Conservation (phyloP, 2,329 filamentous ascomycete genomes). For the Aspergillus tanneri region DNA sequence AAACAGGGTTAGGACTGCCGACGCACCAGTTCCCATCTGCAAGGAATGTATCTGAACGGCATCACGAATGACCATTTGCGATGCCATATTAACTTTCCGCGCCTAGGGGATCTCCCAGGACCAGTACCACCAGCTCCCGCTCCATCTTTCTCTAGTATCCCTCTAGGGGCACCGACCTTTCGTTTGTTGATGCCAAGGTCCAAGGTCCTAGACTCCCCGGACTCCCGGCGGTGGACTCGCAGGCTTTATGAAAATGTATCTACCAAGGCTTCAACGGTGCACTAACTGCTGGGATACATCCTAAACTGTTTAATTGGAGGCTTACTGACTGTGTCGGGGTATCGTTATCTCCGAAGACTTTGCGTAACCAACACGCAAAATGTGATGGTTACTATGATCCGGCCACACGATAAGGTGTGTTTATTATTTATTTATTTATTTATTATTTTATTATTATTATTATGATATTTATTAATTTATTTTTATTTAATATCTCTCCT, state of each 20-base stretch:
- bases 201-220: slow-evolving; percentile 3
- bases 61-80: slow-evolving; percentile 9
- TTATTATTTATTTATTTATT: neutral
- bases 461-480: neutral
- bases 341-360: slow-evolving; percentile 9
- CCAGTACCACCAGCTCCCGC: neutral
- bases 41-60: slow-evolving; percentile 4
- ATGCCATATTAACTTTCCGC: neutral
- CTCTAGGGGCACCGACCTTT: slow-evolving; percentile 2
- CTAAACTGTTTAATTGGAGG: neutral
- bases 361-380: slow-evolving; percentile 6
- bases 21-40: slow-evolving; percentile 1
- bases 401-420: neutral
- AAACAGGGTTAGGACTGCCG: neutral
- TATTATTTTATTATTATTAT: neutral
- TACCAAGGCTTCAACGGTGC: neutral
- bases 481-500: no score
- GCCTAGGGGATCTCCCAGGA: neutral
- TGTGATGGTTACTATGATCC: neutral
- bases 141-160: neutral
- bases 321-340: neutral
- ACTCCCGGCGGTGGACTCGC: slow-evolving; percentile 13
- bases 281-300: neutral
- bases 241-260: neutral
- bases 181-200: slow-evolving; percentile 11